A percentile compares a stretch with the other conserved stretches of the same genome.
These are phyloP conservation scores for Triticum dicoccoides DNA, from an alignment of 176 grass and related monocot species.

Conservation along the genomic window DNA sequence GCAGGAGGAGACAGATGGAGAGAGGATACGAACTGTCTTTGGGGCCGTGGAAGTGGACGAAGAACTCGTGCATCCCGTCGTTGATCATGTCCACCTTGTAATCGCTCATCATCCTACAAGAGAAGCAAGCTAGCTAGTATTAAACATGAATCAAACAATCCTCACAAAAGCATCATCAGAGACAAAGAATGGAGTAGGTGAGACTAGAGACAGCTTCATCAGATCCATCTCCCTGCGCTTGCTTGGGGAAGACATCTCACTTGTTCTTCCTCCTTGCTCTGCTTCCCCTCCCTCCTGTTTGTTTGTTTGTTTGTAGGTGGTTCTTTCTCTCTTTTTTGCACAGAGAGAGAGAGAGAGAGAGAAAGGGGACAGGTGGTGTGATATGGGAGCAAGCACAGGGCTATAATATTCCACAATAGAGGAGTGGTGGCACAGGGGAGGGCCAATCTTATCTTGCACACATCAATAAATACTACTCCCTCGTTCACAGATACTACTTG, in stretches of 20 bases:
- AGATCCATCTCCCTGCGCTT: conserved; percentile 60
- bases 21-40: conserved; percentile 20
- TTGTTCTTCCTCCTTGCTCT: background rate
- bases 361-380: background rate
- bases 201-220: conserved; percentile 37
- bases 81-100: conserved; percentile 66
- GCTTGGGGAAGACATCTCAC: conserved; percentile 52
- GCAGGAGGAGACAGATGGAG: background rate
- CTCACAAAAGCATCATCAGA: background rate
- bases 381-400: background rate
- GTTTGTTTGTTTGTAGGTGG: background rate
- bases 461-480: no score
- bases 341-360: no score
- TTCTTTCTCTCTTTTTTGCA: background rate
- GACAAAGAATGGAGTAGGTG: background rate
- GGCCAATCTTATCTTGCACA: no score
- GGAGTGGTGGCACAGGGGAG: no score
- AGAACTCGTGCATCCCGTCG: conserved; percentile 61
- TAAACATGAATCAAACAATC: background rate
- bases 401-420: no score
- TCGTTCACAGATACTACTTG: no score
- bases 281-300: no score
- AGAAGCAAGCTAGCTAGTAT: background rate
- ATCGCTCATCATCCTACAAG: conserved; percentile 61
- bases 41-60: conserved; percentile 61